These are phyloP conservation scores for Cladochytrium replicatum DNA, from an alignment of 192 early-diverging fungal genomes.

Conservation along the genomic window DNA sequence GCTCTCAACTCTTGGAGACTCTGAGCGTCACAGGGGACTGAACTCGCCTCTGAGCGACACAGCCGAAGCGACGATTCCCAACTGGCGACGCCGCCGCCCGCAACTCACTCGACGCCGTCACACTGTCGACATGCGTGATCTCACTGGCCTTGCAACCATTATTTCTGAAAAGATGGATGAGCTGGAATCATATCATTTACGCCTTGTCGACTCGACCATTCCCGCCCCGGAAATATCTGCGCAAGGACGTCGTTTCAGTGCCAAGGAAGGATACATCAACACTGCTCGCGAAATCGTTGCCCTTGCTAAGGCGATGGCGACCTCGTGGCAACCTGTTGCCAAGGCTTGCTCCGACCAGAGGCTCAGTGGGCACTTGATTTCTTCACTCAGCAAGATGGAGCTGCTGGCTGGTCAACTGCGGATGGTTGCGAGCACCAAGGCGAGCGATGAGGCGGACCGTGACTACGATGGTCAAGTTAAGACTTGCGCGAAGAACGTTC, in stretches of 20 bases:
- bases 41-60: no score
- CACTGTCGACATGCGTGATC: constrained; percentile 14
- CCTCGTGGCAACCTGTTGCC: constrained; percentile 7
- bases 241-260: background rate
- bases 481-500: constrained; percentile 12
- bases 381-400: constrained; percentile 8
- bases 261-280: constrained; percentile 14
- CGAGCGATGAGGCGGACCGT: constrained; percentile 8
- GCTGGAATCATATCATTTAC: constrained; percentile 6
- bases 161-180: background rate
- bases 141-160: constrained; percentile 11
- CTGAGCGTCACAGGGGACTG: no score
- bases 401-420: constrained; percentile 10
- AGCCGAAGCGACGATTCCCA: no score
- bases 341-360: constrained; percentile 11
- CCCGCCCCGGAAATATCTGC: background rate
- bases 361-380: constrained; percentile 5
- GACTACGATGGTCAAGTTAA: constrained; percentile 11
- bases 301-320: constrained; percentile 7
- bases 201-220: constrained; percentile 5
- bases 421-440: constrained; percentile 13
- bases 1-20: no score
- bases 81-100: no score
- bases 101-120: no score
- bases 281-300: constrained; percentile 3